These are phyloP conservation scores for Silybum marianum DNA, from an alignment of 129 eudicot genomes.

Conservation along the genomic window DNA sequence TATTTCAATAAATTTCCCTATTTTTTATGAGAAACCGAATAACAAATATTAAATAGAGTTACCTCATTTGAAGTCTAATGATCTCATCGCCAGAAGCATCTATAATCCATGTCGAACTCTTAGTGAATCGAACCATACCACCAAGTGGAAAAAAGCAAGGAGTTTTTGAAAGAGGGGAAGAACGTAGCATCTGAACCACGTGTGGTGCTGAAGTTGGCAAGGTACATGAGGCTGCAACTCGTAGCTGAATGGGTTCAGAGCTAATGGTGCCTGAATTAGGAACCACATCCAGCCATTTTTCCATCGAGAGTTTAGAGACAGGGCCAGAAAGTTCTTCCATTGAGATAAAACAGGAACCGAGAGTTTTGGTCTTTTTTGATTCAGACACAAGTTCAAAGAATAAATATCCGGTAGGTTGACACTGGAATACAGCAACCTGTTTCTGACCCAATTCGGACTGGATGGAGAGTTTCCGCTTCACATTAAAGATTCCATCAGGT, in stretches of 20 bases:
- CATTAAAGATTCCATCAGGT: constrained; percentile 73
- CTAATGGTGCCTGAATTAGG: constrained; percentile 36
- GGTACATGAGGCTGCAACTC: constrained; percentile 76
- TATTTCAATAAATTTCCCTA: background rate
- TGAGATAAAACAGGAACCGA: constrained; percentile 69
- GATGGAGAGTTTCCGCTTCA: constrained; percentile 63
- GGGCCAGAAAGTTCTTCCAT: constrained; percentile 57
- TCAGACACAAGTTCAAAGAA: constrained; percentile 57
- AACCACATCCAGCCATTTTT: constrained; percentile 84
- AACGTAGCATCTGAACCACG: constrained; percentile 53
- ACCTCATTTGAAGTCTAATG: constrained; percentile 84
- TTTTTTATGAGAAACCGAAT: background rate
- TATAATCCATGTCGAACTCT: constrained; percentile 51
- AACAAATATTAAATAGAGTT: background rate
- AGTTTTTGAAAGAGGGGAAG: constrained; percentile 45
- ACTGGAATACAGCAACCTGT: constrained; percentile 81
- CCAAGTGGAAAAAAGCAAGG: constrained; percentile 57
- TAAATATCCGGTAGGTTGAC: constrained; percentile 72
- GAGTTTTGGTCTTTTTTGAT: constrained; percentile 38
- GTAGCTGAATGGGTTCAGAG: constrained; percentile 57
- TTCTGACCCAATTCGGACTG: constrained; percentile 70
- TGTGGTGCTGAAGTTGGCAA: constrained; percentile 57
- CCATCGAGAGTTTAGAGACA: constrained; percentile 54
- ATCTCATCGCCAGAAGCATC: constrained; percentile 69
- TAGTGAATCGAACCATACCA: constrained; percentile 41